Base-by-base conservation (phyloP, 2,329 filamentous ascomycete genomes). In the Aureobasidium sp. region DNA sequence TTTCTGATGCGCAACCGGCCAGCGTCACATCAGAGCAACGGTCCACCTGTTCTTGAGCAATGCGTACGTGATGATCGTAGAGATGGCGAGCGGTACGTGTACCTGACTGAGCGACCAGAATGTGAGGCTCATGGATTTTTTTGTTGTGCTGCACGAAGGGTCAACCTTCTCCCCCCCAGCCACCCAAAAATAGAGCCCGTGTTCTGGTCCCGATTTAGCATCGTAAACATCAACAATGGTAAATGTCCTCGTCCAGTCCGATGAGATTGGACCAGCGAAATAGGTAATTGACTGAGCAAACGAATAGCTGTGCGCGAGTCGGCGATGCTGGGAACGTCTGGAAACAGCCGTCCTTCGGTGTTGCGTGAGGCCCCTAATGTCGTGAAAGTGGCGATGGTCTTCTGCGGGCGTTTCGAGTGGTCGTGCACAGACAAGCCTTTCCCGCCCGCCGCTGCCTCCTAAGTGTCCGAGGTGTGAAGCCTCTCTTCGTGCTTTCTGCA, bases 181-280 rank as follows among this genome's bases (percentile, higher is more conserved):
- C 39, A 2, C 24, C 54, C 54, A 58, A 58, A 58, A 58, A 58
- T 58, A 58, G 53, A 27, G 37, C 35, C 52, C 37, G 53, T 57
- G 40, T 45, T 37, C 40, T 24, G n/a, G 9, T 44, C 50, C 35
- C 50, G 50, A 54, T 33, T 45, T 45, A 57, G 53, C 19, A 24
- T 31, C 40, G 54, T 58, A 47, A 58, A 58, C 42, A 58, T 47
- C 54, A 58, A 58, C 54, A 57, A 58, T 58, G 29, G 42, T 15
- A 58, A 42, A 33, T 5, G 27, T 15, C 19, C 9, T 15, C 53
- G 27, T 4, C 29, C 14, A 15, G 44, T 2, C 11, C 3, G 1
- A n/a, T 17, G 15, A 22, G 27, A 22, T 37, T 24, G 14, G 31
- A 14, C 14, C 19, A 58, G 54, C 54, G 48, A 35, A 14, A n/a